Evolutionary conservation across 176 grass and related monocot species (phyloP), one percentile per base, ranked within the genome.

Genomic region (Areca catechu): DNA sequence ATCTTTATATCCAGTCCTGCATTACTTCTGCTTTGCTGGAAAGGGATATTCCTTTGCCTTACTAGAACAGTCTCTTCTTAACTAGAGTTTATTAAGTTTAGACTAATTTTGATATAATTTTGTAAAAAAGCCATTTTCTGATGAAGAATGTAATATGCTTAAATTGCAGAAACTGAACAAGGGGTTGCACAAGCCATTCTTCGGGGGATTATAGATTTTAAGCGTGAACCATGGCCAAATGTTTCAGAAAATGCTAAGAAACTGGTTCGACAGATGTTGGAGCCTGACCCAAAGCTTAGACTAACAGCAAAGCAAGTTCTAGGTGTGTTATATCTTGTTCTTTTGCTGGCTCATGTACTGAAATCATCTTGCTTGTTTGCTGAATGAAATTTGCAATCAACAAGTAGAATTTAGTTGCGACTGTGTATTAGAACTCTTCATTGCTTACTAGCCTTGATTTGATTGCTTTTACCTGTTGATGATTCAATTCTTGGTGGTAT

Each of bases 231-330:
- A 47, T 98, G 93, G 93, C 81, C 87, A 7, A 98, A 83, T 82
- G 93, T 98, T 71, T 92, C 93, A 9, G 93, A 92, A 65, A 92
- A 91, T 89, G 93, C 93, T 60, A 98, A 98, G 71, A 88, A 89
- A 66, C 76, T 98, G 71, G 93, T 98, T 75, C 81, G 72, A 19
- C 83, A 49, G 59, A 92, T 98, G 93, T 71, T 98, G 81, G 93
- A 98, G 70, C 76, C 88, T 75, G 93, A 98, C 56, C 87, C 78
- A 53, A 92, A 89, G 67, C 78, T 98, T 55, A 84, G 93, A 65
- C 68, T 98, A 82, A 92, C 88, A 12, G 93, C 93, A 73, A 98
- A 92, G 70, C 84, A 98, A 71, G 93, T 98, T 76, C 65, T 98
- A 4, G 93, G 93, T 98, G 92, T 24, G 78, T 53, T 54, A 49